These are phyloP conservation scores for Hyaloscypha finlandica DNA, from an alignment of 495 filamentous ascomycete genomes.

Conservation along the genomic window DNA sequence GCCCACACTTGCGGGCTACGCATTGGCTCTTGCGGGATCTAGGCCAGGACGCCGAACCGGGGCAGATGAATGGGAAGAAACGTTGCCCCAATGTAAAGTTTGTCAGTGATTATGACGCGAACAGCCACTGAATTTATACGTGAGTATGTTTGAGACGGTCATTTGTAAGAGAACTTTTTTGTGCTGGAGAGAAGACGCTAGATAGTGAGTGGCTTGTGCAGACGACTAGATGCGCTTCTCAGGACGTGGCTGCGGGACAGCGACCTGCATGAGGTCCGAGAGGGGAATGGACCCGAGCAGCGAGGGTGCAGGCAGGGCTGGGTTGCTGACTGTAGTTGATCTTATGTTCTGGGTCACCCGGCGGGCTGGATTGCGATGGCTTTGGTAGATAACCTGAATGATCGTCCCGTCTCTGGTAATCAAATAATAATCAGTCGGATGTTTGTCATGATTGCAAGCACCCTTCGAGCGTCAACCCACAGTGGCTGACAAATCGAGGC, in stretches of 20 bases:
- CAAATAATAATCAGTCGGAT: constrained; percentile 4
- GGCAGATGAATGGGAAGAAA: constrained; percentile 1
- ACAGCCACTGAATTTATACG: constrained; percentile 10
- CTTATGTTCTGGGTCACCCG: background rate
- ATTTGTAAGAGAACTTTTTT: constrained; percentile 5
- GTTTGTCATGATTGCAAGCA: background rate
- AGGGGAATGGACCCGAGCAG: background rate
- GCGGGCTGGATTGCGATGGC: background rate
- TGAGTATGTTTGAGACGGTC: background rate
- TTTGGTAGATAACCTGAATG: background rate
- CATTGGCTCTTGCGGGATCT: background rate
- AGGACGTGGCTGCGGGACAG: background rate
- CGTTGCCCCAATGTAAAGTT: constrained; percentile 5
- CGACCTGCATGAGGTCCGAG: background rate
- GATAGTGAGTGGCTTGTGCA: background rate
- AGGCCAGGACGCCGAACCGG: background rate
- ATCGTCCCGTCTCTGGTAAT: constrained; percentile 10
- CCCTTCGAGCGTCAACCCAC: background rate
- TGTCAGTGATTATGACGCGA: constrained; percentile 25
- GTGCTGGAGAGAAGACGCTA: background rate
- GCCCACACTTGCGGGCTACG: background rate
- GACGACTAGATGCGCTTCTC: background rate
- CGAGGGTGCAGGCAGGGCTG: background rate
- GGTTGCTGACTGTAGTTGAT: constrained; percentile 9
- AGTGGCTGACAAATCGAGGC: background rate